Conservation (phyloP, 78 protist species). For the Pigoraptor vietnamica region DNA sequence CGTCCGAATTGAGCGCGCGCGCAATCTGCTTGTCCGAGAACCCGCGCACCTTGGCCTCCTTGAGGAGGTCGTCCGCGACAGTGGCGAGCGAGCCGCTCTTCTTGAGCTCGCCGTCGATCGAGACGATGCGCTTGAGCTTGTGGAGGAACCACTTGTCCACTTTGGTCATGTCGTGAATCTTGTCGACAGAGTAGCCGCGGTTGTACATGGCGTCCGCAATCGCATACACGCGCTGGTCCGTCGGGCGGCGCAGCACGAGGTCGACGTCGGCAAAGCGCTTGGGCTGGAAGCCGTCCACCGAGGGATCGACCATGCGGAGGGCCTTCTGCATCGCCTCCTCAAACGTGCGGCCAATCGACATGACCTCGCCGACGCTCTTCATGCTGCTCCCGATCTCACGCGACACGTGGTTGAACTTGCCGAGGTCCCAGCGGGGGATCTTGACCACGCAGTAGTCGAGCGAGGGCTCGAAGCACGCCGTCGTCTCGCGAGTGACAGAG, state of each 20-base stretch:
- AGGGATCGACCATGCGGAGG: slow-evolving; percentile 53
- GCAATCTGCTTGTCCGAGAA: slow-evolving; percentile 82
- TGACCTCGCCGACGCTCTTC: slow-evolving; percentile 96
- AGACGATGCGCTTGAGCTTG: slow-evolving; percentile 64
- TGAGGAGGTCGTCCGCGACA: neutral
- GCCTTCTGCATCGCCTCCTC: slow-evolving; percentile 93
- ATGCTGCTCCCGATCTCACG: slow-evolving; percentile 65
- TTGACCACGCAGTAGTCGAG: slow-evolving; percentile 94
- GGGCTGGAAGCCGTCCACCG: slow-evolving; percentile 10
- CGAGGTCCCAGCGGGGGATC: slow-evolving; percentile 61
- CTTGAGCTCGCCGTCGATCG: slow-evolving; percentile 37
- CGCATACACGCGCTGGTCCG: slow-evolving; percentile 77
- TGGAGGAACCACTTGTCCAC: slow-evolving; percentile 90
- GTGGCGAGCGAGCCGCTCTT: neutral
- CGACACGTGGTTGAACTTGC: slow-evolving; percentile 70
- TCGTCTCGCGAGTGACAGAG: slow-evolving; percentile 81
- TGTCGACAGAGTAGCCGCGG: slow-evolving; percentile 76
- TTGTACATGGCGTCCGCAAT: slow-evolving; percentile 68
- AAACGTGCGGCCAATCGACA: slow-evolving; percentile 93
- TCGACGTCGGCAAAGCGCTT: slow-evolving; percentile 12
- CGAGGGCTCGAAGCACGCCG: slow-evolving; percentile 93
- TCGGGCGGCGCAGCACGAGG: slow-evolving; percentile 60
- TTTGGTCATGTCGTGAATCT: slow-evolving; percentile 71
- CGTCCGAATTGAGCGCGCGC: slow-evolving; percentile 32
- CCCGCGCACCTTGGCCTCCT: slow-evolving; percentile 73